Conservation (phyloP, 73 alveolate species). For the Symbiodinium pilosum region DNA sequence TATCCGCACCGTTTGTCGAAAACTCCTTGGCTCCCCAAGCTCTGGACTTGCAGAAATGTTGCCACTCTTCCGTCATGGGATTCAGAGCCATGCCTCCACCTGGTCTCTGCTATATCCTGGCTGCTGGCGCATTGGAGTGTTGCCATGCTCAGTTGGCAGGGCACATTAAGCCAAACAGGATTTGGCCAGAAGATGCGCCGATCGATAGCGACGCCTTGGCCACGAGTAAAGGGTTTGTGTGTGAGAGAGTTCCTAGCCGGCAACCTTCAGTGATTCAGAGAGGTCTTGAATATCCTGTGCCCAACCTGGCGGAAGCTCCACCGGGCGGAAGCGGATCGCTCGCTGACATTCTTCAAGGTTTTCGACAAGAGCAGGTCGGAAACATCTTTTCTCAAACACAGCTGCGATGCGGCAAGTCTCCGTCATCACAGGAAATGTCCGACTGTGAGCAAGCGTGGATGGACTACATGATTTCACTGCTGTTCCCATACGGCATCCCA, state of each 20-base stretch:
- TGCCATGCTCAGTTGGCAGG: not conserved
- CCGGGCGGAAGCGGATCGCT: constrained; percentile 45
- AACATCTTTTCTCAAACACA: constrained; percentile 10
- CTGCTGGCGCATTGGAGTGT: not conserved
- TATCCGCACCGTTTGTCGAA: too few relatives aligned
- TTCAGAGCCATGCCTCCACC: too few relatives aligned
- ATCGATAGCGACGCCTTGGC: constrained; percentile 22
- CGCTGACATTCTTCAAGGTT: not conserved
- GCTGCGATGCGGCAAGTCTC: constrained; percentile 23
- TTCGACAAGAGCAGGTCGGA: constrained; percentile 68
- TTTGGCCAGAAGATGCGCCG: constrained; percentile 76
- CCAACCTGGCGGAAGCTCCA: not conserved
- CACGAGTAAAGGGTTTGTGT: constrained; percentile 36
- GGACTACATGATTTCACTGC: constrained; percentile 28
- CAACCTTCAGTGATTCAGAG: constrained; percentile 32
- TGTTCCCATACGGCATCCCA: constrained; percentile 27
- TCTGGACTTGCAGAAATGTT: not conserved
- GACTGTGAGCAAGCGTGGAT: constrained; percentile 31
- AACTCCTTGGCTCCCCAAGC: too few relatives aligned
- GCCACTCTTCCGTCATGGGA: too few relatives aligned
- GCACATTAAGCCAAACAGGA: constrained; percentile 8
- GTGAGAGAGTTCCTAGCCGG: constrained; percentile 9
- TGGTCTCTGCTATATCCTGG: not conserved
- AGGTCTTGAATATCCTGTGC: constrained; percentile 45
- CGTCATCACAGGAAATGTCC: not conserved